Evolutionary conservation across 2,329 filamentous ascomycete species (phyloP), one percentile per base, ranked within the genome.

Genomic region (Bertia moriformis): DNA sequence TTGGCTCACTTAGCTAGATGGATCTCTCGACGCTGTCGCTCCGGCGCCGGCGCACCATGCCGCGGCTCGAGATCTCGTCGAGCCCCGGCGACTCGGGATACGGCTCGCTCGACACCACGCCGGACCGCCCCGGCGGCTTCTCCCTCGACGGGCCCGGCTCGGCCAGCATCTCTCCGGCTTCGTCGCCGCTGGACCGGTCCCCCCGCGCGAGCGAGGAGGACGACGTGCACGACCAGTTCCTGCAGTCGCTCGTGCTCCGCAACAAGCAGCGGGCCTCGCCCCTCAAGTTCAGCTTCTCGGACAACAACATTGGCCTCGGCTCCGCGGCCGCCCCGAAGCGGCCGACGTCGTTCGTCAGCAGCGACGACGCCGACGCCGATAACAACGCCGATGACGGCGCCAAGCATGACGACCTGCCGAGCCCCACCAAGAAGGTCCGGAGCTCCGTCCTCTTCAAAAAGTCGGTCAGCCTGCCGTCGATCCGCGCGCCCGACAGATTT

Each of bases 101-200:
- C 30, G 19, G 27, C 33, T 48, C 46, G 18, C 32, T 37, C 18
- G 41, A 43, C 4, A 37, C 35, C 4, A 13, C 35, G 35, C 4
- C 14, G n/a, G n/a, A n/a, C n/a, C n/a, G n/a, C n/a, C n/a, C n/a
- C n/a, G n/a, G n/a, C n/a, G n/a, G n/a, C 18, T 37, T 14, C 35
- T 13, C 15, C 17, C 35, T 37, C 7, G 7, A 19, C 5, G 7
- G n/a, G n/a, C 14, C n/a, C 18, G n/a, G 4, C n/a, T 17, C 5
- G 35, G n/a, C 35, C 10, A n/a, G 35, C 35, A 4, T 18, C 35
- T 10, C n/a, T 18, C 36, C 36, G 18, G 14, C 12, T 14, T 19
- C 14, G 18, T 19, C 17, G 35, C 4, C 43, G 4, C 54, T 61
- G 3, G 69, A 75, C 45, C 65, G 71, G 37, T n/a, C n/a, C 22